These are phyloP conservation scores for Eucalyptus globulus DNA, from an alignment of 345 rosid species.

Conservation along the genomic window DNA sequence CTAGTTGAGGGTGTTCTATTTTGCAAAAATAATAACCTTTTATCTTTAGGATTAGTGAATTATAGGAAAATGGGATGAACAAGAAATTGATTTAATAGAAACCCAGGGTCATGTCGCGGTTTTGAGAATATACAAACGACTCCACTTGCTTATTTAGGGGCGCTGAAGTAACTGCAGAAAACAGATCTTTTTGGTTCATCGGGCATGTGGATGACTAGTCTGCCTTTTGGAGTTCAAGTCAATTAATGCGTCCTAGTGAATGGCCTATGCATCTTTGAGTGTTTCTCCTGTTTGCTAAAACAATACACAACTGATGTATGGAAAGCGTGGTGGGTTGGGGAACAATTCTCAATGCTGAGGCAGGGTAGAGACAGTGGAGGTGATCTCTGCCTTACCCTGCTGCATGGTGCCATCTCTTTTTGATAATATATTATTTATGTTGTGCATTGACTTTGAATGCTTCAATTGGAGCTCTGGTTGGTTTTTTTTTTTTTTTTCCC, in stretches of 20 bases:
- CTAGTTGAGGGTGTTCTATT: background rate
- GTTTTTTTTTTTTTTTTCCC: too few species aligned
- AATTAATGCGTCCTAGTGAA: background rate
- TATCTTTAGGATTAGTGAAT: background rate
- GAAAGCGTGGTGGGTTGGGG: background rate
- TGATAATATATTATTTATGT: too few species aligned
- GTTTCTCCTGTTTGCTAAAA: background rate
- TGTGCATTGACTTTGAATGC: background rate
- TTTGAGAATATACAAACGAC: background rate
- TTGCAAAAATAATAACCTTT: background rate
- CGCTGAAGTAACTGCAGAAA: background rate
- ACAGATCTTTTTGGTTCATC: background rate
- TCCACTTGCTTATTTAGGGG: background rate
- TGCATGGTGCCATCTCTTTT: background rate
- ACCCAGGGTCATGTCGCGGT: background rate
- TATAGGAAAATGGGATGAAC: background rate
- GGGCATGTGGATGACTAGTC: background rate
- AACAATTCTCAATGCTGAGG: background rate
- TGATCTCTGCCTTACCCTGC: background rate
- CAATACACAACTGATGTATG: background rate
- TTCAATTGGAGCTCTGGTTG: background rate
- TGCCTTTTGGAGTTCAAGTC: background rate
- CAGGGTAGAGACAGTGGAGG: background rate
- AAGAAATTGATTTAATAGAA: background rate
- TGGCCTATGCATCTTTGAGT: background rate